phyloP scores from a whole-genome alignment of 805 yeast species.

The Metschnikowia matae region DNA sequence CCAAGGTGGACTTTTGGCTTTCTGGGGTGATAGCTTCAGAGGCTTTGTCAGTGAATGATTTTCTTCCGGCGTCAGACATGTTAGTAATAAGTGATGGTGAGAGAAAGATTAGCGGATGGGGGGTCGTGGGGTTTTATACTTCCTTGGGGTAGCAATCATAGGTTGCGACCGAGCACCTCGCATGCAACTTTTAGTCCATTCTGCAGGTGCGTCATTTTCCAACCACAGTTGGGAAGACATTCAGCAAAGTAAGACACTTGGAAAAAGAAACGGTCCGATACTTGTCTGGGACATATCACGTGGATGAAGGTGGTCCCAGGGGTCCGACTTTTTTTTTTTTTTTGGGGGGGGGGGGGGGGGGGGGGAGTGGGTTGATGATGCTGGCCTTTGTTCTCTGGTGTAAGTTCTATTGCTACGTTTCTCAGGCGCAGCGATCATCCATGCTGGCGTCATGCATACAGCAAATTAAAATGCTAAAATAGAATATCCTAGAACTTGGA shows the following conservation, averaged over 20 bases:
- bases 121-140: conserved; percentile 5
- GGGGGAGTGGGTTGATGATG: background rate
- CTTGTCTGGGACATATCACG: background rate
- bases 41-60: conserved; percentile 65
- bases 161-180: background rate
- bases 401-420: background rate
- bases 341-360: no score
- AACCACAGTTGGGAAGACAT: background rate
- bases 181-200: conserved; percentile 2
- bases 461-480: background rate
- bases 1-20: conserved; percentile 56
- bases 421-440: background rate
- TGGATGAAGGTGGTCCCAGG: background rate
- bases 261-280: background rate
- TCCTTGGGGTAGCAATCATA: conserved; percentile 4
- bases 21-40: conserved; percentile 69
- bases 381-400: background rate
- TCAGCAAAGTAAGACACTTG: background rate
- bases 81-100: background rate
- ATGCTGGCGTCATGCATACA: conserved; percentile 2
- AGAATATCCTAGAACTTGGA: background rate
- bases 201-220: conserved; percentile 2
- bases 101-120: background rate
- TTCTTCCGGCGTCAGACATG: conserved; percentile 62
- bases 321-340: background rate